These are phyloP conservation scores for Podospora comata DNA, from an alignment of 495 filamentous ascomycete species.

Conservation along the genomic window DNA sequence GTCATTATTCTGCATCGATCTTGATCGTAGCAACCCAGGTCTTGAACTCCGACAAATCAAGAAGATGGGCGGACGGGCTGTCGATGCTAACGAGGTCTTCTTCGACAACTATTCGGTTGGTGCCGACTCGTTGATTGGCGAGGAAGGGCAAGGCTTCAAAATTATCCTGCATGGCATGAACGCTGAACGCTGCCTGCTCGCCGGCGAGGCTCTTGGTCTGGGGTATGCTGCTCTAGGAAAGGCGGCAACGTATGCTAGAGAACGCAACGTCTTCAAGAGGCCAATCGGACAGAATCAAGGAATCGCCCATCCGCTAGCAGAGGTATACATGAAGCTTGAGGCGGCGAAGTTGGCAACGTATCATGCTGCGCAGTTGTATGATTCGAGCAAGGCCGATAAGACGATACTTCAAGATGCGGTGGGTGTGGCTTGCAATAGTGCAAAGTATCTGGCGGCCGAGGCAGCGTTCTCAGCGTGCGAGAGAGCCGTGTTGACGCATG, in stretches of 20 bases:
- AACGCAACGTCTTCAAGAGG: constrained; percentile 66
- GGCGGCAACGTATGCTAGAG: constrained; percentile 63
- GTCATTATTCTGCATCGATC: constrained; percentile 72
- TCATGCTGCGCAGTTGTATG: constrained; percentile 72
- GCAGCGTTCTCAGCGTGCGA: constrained; percentile 75
- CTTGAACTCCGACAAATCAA: constrained; percentile 67
- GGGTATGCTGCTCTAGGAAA: constrained; percentile 68
- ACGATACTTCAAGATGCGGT: constrained; percentile 59
- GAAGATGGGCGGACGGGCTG: constrained; percentile 76
- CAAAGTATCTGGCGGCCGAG: constrained; percentile 78
- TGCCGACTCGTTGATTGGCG: constrained; percentile 58
- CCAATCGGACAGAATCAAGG: constrained; percentile 74
- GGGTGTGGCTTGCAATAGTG: constrained; percentile 70
- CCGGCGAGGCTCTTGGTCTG: constrained; percentile 73
- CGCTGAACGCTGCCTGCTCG: constrained; percentile 72
- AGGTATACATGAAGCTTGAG: constrained; percentile 74
- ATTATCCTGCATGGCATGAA: constrained; percentile 83
- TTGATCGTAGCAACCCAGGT: constrained; percentile 56
- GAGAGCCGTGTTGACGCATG: constrained; percentile 61
- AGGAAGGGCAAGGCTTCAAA: constrained; percentile 70
- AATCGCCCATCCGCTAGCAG: constrained; percentile 70
- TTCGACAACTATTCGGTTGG: constrained; percentile 70
- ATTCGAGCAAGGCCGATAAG: constrained; percentile 52
- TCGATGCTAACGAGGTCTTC: constrained; percentile 84
- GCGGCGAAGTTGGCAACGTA: constrained; percentile 76